These are phyloP conservation scores for Roridomyces roridus DNA, from an alignment of 768 basidiomycete species.

Conservation along the genomic window DNA sequence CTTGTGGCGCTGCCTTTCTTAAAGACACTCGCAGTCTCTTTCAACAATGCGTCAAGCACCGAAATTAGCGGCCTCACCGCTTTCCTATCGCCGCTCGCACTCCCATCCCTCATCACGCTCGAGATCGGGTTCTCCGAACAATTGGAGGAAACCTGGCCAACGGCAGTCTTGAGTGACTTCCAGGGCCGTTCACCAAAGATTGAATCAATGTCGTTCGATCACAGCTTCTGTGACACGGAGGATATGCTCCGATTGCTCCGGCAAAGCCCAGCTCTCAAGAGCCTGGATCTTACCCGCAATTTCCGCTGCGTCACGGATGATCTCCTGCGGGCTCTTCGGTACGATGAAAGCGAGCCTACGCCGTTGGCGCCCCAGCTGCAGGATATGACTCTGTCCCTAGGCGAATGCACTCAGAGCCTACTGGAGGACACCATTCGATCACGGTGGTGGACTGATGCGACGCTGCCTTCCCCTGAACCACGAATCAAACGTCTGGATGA, in stretches of 20 bases:
- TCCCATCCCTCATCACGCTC: constrained; percentile 1
- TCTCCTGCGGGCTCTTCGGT: neutral
- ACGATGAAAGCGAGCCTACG: neutral
- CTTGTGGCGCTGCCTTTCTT: neutral
- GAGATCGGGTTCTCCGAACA: neutral
- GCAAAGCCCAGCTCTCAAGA: neutral
- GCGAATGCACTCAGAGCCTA: too few relatives aligned
- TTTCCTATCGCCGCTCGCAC: constrained; percentile 2
- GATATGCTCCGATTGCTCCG: neutral
- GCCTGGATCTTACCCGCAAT: neutral
- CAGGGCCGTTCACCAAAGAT: neutral
- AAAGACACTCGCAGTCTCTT: neutral
- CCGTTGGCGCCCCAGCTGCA: neutral
- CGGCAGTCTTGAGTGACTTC: neutral
- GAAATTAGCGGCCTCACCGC: neutral
- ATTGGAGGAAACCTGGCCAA: neutral
- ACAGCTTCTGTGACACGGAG: neutral
- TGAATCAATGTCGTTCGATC: neutral
- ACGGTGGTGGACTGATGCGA: too few relatives aligned
- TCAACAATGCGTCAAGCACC: neutral
- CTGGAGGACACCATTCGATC: too few relatives aligned
- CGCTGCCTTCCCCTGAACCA: too few relatives aligned
- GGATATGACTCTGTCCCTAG: too few relatives aligned
- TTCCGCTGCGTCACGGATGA: neutral
- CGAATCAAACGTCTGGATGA: too few relatives aligned